phyloP scores from a whole-genome alignment of 1,284 basidiomycete genomes.

The Chiua sp. region DNA sequence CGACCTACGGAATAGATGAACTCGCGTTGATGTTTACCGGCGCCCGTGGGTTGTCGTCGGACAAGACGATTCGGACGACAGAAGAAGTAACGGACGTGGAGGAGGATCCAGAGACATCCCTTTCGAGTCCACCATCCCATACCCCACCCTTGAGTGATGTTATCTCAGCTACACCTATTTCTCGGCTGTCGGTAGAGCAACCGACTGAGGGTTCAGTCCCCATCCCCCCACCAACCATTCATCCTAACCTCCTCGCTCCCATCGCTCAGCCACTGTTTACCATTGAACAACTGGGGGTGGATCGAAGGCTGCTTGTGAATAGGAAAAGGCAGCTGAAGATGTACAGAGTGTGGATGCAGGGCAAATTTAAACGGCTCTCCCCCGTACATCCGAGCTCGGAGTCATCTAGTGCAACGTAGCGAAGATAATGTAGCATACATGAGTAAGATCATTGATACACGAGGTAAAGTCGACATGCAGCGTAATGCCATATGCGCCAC shows the following conservation, averaged over 20 bases:
- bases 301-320: constrained; percentile 90
- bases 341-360: constrained; percentile 96
- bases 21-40: constrained; percentile 82
- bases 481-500: not conserved
- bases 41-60: constrained; percentile 45
- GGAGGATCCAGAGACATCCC: constrained; percentile 29
- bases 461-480: too few species aligned
- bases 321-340: constrained; percentile 93
- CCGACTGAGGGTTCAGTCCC: not conserved
- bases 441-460: not conserved
- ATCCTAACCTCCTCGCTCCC: constrained; percentile 46
- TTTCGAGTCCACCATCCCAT: constrained; percentile 15
- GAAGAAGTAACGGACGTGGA: constrained; percentile 46
- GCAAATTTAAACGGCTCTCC: constrained; percentile 59
- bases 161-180: not conserved
- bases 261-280: constrained; percentile 60
- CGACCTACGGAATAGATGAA: constrained; percentile 63
- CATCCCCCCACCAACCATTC: constrained; percentile 33
- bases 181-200: not conserved
- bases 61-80: constrained; percentile 38
- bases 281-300: constrained; percentile 81
- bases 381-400: not conserved
- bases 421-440: not conserved
- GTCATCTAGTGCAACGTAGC: too few species aligned
- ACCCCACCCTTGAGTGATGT: constrained; percentile 9